Conservation (phyloP, 1,139 yeast genomes). For the Zygosaccharomyces pseudobailii region DNA sequence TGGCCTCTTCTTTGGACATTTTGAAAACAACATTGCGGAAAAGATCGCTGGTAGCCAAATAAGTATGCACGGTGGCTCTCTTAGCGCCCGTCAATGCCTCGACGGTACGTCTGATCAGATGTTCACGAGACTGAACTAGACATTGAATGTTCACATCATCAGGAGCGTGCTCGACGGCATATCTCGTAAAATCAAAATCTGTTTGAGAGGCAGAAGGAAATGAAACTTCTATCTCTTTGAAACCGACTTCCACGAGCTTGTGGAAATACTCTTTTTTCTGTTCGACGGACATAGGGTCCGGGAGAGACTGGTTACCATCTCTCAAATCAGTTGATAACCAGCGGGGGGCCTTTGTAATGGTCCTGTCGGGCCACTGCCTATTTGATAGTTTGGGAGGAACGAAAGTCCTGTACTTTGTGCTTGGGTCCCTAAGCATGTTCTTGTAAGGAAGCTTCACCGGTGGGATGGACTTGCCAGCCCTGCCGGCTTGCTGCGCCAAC, state of each 20-base stretch:
- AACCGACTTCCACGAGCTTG: constrained; percentile 82
- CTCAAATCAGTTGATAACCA: constrained; percentile 95
- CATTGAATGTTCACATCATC: constrained; percentile 91
- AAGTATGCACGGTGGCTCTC: constrained; percentile 83
- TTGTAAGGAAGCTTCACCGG: constrained; percentile 35
- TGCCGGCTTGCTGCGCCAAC: constrained; percentile 17
- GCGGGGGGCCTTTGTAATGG: constrained; percentile 78
- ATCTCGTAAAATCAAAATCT: constrained; percentile 92
- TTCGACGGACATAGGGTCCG: constrained; percentile 91
- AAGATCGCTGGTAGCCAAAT: constrained; percentile 86
- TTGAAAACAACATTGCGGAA: constrained; percentile 91
- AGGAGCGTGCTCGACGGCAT: constrained; percentile 89
- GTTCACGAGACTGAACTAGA: constrained; percentile 87
- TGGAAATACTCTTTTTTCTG: constrained; percentile 87
- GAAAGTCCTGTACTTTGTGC: constrained; percentile 67
- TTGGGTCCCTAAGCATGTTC: constrained; percentile 67
- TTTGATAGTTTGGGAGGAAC: constrained; percentile 63
- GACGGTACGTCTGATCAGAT: constrained; percentile 80
- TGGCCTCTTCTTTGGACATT: constrained; percentile 73
- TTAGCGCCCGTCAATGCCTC: constrained; percentile 88
- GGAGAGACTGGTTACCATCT: constrained; percentile 95
- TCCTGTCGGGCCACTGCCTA: constrained; percentile 82
- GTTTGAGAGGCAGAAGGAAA: constrained; percentile 96
- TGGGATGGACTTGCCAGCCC: constrained; percentile 26
- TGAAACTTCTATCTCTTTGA: constrained; percentile 94